phyloP scores from a whole-genome alignment of 148 eudicot species.

The Heliamphora exappendiculata region DNA sequence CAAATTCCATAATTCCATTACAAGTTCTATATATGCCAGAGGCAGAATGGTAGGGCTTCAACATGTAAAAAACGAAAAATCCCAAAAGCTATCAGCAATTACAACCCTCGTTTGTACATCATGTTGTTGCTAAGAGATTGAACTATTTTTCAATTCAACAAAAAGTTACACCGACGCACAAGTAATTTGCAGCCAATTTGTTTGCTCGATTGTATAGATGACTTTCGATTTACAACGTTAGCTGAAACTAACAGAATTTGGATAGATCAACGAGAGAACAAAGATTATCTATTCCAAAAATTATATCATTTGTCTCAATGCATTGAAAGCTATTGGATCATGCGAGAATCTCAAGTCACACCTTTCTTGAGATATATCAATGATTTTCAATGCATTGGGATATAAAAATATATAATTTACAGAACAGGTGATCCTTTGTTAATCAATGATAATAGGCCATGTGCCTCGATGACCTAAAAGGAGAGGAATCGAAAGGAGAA shows the following conservation, averaged over 20 bases:
- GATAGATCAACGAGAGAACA: slow-evolving; percentile 54
- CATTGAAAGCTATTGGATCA: no score
- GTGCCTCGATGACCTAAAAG: slow-evolving; percentile 83
- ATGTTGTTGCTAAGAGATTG: no score
- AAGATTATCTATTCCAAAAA: no score
- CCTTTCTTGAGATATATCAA: no score
- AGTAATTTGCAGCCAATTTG: background rate
- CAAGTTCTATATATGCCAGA: background rate
- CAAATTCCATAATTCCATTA: background rate
- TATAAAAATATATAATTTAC: no score
- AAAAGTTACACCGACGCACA: background rate
- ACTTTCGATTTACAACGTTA: background rate
- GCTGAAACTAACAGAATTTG: background rate
- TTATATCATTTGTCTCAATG: no score
- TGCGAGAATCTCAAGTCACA: no score
- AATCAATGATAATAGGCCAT: slow-evolving; percentile 88
- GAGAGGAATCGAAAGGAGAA: slow-evolving; percentile 69
- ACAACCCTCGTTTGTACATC: no score
- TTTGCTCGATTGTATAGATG: background rate
- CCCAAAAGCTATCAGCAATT: no score
- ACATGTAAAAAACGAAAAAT: no score
- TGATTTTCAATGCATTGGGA: no score
- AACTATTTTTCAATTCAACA: background rate
- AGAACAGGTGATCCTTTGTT: no score
- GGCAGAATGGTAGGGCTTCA: background rate